Evolutionary conservation across 2,329 filamentous ascomycete species (phyloP).

Genomic region (Diaporthe sp.): DNA sequence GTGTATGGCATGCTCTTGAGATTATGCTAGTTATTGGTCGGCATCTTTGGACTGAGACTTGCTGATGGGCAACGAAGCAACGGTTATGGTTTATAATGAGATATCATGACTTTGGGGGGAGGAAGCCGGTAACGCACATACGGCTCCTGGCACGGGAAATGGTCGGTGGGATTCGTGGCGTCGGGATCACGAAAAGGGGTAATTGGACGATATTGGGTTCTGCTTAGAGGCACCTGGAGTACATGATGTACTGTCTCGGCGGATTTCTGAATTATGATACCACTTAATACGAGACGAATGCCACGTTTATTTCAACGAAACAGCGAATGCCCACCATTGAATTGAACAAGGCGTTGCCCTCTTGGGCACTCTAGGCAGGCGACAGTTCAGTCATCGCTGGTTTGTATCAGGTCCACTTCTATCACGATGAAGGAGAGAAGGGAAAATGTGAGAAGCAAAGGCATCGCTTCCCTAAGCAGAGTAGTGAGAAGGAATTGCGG

Average conservation of each 20-base stretch:
- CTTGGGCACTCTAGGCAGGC: neutral
- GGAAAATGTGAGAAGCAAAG: neutral
- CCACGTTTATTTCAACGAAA: neutral
- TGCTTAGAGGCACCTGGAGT: slow-evolving; percentile 8
- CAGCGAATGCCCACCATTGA: too few relatives aligned
- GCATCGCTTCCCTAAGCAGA: slow-evolving; percentile 8
- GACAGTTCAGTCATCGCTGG: neutral
- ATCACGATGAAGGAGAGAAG: neutral
- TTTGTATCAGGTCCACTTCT: neutral
- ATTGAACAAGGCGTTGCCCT: neutral
- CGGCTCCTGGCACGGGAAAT: neutral
- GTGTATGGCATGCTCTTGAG: neutral
- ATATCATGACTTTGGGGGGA: slow-evolving; percentile 26
- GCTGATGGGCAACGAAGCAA: slow-evolving; percentile 1
- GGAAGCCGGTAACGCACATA: neutral
- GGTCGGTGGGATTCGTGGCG: slow-evolving; percentile 8
- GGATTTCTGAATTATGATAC: slow-evolving; percentile 28
- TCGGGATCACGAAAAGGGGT: slow-evolving; percentile 12
- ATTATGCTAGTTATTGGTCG: neutral
- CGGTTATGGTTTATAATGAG: slow-evolving; percentile 43
- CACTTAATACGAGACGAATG: slow-evolving; percentile 23
- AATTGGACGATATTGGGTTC: slow-evolving; percentile 16
- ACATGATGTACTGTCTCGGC: slow-evolving; percentile 7
- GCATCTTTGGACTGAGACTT: slow-evolving; percentile 3
- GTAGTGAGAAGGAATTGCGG: slow-evolving; percentile 19